phyloP scores from a whole-genome alignment of 169 alveolate species.

The Plasmodium gaboni region DNA sequence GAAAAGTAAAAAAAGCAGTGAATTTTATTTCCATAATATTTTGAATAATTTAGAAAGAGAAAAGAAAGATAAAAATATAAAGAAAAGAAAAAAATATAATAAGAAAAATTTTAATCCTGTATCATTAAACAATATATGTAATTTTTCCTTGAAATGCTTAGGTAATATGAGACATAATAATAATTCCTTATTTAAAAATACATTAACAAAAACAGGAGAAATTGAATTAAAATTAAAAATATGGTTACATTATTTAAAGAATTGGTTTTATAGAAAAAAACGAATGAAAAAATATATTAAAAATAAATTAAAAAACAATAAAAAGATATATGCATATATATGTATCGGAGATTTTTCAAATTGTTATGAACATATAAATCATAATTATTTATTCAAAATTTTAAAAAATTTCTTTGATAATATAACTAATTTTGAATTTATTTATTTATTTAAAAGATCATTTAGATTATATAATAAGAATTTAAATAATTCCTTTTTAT shows the following conservation, averaged over 20 bases:
- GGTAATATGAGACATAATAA: conserved; percentile 56
- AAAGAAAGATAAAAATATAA: conserved; percentile 21
- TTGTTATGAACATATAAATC: conserved; percentile 72
- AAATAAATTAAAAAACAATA: conserved; percentile 65
- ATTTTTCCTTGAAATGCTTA: conserved; percentile 50
- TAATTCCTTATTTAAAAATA: conserved; percentile 43
- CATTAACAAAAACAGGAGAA: conserved; percentile 61
- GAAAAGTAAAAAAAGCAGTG: conserved; percentile 67
- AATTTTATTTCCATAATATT: conserved; percentile 61
- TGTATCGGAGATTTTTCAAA: conserved; percentile 75
- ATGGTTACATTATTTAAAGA: conserved; percentile 44
- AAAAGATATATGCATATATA: conserved; percentile 62
- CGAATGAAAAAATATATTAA: conserved; percentile 51
- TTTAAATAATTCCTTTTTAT: conserved; percentile 44
- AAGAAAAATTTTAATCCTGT: conserved; percentile 62
- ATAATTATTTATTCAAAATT: conserved; percentile 64
- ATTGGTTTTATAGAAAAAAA: conserved; percentile 60
- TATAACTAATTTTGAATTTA: conserved; percentile 67
- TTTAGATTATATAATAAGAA: conserved; percentile 41
- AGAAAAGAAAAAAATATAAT: conserved; percentile 37
- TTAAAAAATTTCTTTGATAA: conserved; percentile 45
- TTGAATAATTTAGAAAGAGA: conserved; percentile 64
- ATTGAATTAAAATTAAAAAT: conserved; percentile 45
- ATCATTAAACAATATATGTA: conserved; percentile 59
- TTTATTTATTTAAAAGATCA: conserved; percentile 74